Evolutionary conservation across 1,284 basidiomycete species (phyloP), one percentile per base, ranked within the genome.

Genomic region (Phellinidium pouzarii): DNA sequence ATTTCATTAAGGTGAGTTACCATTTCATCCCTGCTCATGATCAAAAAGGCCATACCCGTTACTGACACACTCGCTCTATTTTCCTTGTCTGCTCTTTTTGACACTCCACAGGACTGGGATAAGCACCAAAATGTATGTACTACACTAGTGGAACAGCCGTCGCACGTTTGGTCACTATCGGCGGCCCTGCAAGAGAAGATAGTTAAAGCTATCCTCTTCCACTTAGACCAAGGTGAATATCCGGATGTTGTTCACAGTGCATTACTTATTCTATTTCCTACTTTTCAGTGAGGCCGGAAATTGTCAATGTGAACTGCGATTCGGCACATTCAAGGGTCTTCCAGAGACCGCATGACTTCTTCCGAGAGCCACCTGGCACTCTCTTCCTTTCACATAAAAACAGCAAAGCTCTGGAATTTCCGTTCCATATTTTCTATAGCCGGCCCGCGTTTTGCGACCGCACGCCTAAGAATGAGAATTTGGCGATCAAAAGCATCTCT

Each of bases 321-420:
- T 83, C 82, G 9, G 78, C 78, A 6, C 76, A 81, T 1, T 77
- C 84, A 59, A 82, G 82, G 49, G 73, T 80, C 60, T 87, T 84
- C 60, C 85, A 87, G 0, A 70, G 75, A 50, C 84, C 87, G 4
- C 68, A 75, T 53, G 65, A 72, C 0, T 76, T 78, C 62, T 88
- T 89, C 61, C 63, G 74, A 14, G 80, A 80, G 42, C 41, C 57
- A 36, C 66, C 77, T 0, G 75, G 79, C 57, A 78, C 75, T 53
- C 79, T 88, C 58, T 79, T 88, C 50, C 66, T 90, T 50, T 87
- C 83, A 0, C 83, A 87, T 62, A 87, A 86, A 3, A 90, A 88
- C 59, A 80, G 82, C 50, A 86, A 90, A 58, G 79, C 82, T 0
- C 70, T 90, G 3, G 74, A 87, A 34, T 90, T 88, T 63, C 87